phyloP scores from a whole-genome alignment of 495 filamentous ascomycete species.

The Talaromyces liani region DNA sequence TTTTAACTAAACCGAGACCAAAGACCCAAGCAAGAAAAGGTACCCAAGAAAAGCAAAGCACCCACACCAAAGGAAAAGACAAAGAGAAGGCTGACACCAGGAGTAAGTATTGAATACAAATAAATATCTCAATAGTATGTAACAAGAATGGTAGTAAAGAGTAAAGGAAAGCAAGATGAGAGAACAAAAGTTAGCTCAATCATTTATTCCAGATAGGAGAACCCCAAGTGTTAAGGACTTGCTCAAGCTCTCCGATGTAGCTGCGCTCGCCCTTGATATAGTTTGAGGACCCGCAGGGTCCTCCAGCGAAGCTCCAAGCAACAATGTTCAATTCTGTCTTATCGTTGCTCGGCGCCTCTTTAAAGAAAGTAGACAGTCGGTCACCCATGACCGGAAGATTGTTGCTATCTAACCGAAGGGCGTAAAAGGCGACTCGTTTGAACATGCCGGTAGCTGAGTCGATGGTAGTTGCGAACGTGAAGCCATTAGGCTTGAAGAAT shows the following conservation, averaged over 20 bases:
- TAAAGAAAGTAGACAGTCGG: slow-evolving; percentile 10
- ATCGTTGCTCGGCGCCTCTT: slow-evolving; percentile 6
- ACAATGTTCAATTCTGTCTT: slow-evolving; percentile 8
- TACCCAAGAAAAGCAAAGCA: background rate
- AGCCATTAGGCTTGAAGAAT: slow-evolving; percentile 2
- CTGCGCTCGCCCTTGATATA: slow-evolving; percentile 14
- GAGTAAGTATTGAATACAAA: background rate
- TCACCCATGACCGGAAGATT: slow-evolving; percentile 8
- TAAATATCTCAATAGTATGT: background rate
- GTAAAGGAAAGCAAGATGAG: background rate
- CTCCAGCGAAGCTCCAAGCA: slow-evolving; percentile 11
- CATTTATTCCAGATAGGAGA: background rate
- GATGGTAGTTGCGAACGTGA: slow-evolving; percentile 10
- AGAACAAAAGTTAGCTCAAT: background rate
- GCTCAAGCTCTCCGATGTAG: slow-evolving; percentile 10
- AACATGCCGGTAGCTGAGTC: slow-evolving; percentile 5
- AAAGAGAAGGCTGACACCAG: background rate
- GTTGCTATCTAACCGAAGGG: slow-evolving; percentile 5
- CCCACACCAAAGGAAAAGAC: background rate
- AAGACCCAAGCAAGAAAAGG: background rate
- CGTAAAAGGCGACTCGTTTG: slow-evolving; percentile 13
- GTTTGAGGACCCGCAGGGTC: background rate
- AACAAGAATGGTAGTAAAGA: background rate
- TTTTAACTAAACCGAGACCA: background rate
- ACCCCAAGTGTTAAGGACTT: slow-evolving; percentile 6